Conservation (phyloP, 495 filamentous ascomycete species). For the Pseudomonodictys pantanalensis region DNA sequence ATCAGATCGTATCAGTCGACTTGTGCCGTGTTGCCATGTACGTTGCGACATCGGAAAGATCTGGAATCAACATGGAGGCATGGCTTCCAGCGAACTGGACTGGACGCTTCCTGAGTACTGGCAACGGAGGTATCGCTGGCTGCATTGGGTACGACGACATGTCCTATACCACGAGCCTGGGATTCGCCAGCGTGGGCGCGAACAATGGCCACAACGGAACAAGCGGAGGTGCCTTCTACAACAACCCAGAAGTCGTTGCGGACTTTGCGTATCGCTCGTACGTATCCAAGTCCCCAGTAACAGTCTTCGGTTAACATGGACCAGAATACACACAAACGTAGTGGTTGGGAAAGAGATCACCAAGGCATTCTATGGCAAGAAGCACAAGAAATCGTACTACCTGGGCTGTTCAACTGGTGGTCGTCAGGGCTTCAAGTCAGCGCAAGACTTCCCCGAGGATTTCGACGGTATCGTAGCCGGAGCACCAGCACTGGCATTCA, state of each 20-base stretch:
- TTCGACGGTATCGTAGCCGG: constrained; percentile 50
- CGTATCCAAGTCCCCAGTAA: not conserved
- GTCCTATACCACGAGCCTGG: constrained; percentile 41
- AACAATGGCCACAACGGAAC: constrained; percentile 54
- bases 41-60: constrained; percentile 53
- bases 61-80: constrained; percentile 55
- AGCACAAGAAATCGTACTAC: constrained; percentile 53
- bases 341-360: constrained; percentile 49
- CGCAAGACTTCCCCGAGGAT: constrained; percentile 51
- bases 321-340: constrained; percentile 29
- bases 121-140: constrained; percentile 39
- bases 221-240: constrained; percentile 50
- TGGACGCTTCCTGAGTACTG: constrained; percentile 36
- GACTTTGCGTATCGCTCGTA: constrained; percentile 50
- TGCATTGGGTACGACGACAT: constrained; percentile 36
- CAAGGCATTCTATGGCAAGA: constrained; percentile 48
- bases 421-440: constrained; percentile 52
- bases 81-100: constrained; percentile 54
- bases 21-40: constrained; percentile 57
- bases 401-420: constrained; percentile 58
- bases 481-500: constrained; percentile 42
- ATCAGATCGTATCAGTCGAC: constrained; percentile 47
- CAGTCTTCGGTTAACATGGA: too few species aligned
- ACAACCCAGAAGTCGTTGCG: constrained; percentile 50
- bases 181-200: constrained; percentile 54